Base-by-base conservation (phyloP, 768 basidiomycete genomes). In the Podaxis carcinomalis region DNA sequence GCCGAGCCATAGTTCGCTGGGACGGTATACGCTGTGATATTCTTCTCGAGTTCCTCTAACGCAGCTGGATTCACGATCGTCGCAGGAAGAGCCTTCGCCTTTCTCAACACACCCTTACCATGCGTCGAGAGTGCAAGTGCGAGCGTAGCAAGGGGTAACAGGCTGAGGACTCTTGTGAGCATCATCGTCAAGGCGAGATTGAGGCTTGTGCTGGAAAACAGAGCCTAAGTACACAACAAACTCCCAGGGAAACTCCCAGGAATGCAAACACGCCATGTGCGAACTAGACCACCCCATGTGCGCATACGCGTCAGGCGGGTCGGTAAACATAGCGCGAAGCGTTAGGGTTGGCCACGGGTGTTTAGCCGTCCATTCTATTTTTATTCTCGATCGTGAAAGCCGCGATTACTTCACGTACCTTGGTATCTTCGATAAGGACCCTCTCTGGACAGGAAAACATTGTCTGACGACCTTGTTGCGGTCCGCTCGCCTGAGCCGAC, bases 1-100 rank as follows among this genome's bases (percentile, higher is more conserved):
- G 66, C 59, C 4, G 68, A 70, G 23, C 68, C 67, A 50, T 70
- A 70, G 36, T 69, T 66, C 19, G 59, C 58, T 0, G 69, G 61
- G 5, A 61, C 47, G 13, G 66, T 57, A 54, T 70, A 70, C 9
- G 46, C 67, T 2, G 69, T 63, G n/a, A 70, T 61, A 47, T 70
- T 72, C 13, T 16, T 36, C 55, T 72, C 57, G 14, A 72, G 62
- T 16, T 70, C 68, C 14, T 37, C 23, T 4, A 72, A 55, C n/a
- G 68, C 59, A 13, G 7, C 7, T 7, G 59, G 59, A 19, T 60
- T 53, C 16, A 53, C 28, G n/a, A 60, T 53, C 4, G 47, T 37
- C 19, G 37, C 32, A 10, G 44, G 44, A 16, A 50, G 19, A 13
- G 19, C 5, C 3, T 28, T 5, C 2, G 9, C 4, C 3, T 14